phyloP scores from a whole-genome alignment of 2,329 filamentous ascomycete genomes.

The Colletotrichum simmondsii region DNA sequence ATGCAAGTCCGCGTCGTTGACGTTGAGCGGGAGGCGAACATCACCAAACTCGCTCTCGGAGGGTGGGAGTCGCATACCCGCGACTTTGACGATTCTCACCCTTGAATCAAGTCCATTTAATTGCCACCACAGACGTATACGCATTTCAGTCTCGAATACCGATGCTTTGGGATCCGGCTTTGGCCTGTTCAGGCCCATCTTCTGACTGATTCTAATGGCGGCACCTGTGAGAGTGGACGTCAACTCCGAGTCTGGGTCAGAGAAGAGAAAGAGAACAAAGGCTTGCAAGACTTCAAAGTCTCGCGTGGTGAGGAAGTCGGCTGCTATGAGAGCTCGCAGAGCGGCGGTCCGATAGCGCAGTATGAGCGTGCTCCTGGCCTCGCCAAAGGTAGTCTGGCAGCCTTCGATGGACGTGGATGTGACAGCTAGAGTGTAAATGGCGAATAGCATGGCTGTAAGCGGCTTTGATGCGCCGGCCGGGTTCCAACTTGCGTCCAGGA shows the following conservation, averaged over 20 bases:
- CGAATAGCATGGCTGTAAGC: constrained; percentile 41
- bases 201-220: constrained; percentile 39
- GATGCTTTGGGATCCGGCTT: constrained; percentile 32
- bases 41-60: constrained; percentile 40
- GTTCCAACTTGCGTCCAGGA: constrained; percentile 44
- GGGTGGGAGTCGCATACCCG: constrained; percentile 8
- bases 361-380: constrained; percentile 33
- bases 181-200: constrained; percentile 39
- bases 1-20: constrained; percentile 65
- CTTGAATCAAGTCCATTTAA: constrained; percentile 37
- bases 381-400: constrained; percentile 34
- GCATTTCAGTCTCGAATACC: constrained; percentile 42
- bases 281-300: constrained; percentile 45
- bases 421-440: constrained; percentile 41
- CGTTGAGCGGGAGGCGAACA: constrained; percentile 63
- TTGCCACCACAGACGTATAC: constrained; percentile 42
- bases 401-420: constrained; percentile 35
- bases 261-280: constrained; percentile 42
- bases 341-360: constrained; percentile 39
- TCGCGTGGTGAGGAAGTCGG: constrained; percentile 41
- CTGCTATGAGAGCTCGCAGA: constrained; percentile 38
- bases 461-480: constrained; percentile 29
- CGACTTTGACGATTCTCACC: constrained; percentile 23
- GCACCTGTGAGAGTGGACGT: constrained; percentile 37
- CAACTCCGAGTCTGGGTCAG: constrained; percentile 42